Conservation (phyloP, 2,329 filamentous ascomycete species). For the Aspergillus oerlinghausenensis region DNA sequence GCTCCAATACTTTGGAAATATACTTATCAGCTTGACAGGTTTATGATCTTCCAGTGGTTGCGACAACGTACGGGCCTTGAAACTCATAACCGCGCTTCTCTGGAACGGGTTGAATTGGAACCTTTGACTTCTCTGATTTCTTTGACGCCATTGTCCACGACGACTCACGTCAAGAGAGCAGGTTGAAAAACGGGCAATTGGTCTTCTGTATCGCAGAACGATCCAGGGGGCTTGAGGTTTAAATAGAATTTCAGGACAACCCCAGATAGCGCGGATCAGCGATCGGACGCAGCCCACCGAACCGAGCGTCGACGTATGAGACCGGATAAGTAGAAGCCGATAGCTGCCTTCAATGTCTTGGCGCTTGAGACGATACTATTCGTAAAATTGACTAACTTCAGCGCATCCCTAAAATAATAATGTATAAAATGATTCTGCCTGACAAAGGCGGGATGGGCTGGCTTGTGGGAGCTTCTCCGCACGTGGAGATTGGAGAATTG, state of each 20-base stretch:
- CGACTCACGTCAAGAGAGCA: background rate
- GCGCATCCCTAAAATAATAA: background rate
- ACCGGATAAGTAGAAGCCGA: conserved; percentile 8
- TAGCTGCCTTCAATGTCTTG: conserved; percentile 1
- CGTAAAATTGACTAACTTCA: background rate
- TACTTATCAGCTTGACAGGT: conserved; percentile 11
- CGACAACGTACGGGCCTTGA: conserved; percentile 41
- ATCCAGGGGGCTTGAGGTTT: background rate
- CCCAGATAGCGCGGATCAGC: background rate
- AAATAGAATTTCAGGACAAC: background rate
- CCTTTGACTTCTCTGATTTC: conserved; percentile 24
- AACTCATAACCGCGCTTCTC: conserved; percentile 46
- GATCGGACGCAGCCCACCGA: background rate
- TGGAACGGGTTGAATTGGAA: conserved; percentile 33
- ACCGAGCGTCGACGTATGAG: conserved; percentile 2
- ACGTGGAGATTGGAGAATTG: conserved; percentile 2
- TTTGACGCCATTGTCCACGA: conserved; percentile 28
- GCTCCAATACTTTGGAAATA: conserved; percentile 61
- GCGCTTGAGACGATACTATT: background rate
- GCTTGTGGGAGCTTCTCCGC: background rate
- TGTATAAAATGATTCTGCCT: background rate
- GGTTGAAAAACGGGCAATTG: background rate
- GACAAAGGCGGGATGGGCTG: background rate
- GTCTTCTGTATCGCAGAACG: background rate
- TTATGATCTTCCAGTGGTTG: background rate